Percentiles rank a stretch among this genome's conserved stretches.
These are phyloP conservation scores for Fomitopsis schrenkii DNA, from an alignment of 1,284 basidiomycete species.

Conservation along the genomic window DNA sequence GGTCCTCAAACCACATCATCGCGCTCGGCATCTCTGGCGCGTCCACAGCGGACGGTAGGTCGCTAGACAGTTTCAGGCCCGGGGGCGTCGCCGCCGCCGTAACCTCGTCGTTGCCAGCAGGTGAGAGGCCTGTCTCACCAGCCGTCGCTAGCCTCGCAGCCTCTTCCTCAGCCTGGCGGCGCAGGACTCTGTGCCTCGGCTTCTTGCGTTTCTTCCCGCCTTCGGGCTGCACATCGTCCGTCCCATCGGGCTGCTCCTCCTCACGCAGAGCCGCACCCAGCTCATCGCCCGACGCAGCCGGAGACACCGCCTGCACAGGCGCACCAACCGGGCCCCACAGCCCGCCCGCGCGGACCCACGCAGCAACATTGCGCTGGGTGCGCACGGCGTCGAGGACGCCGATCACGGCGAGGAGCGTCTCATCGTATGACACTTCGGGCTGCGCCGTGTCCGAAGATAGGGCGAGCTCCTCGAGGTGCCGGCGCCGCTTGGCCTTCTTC, in stretches of 20 bases:
- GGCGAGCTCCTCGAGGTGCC: conserved; percentile 15
- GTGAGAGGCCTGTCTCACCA: background rate
- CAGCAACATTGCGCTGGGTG: conserved; percentile 58
- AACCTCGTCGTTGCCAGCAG: conserved; percentile 18
- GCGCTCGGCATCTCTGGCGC: background rate
- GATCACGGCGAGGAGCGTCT: conserved; percentile 64
- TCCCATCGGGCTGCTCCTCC: background rate
- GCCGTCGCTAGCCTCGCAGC: background rate
- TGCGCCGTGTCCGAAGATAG: conserved; percentile 6
- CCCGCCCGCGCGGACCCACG: conserved; percentile 61
- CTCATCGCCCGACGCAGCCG: background rate
- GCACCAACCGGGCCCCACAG: conserved; percentile 34
- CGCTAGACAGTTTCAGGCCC: background rate
- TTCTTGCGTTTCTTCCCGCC: conserved; percentile 12
- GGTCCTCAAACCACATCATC: conserved; percentile 56
- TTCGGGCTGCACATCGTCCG: background rate
- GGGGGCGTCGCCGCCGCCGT: background rate
- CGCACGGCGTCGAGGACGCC: conserved; percentile 64
- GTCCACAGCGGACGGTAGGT: background rate
- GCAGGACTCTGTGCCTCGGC: conserved; percentile 4
- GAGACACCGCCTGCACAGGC: background rate
- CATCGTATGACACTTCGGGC: conserved; percentile 40
- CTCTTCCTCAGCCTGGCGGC: background rate
- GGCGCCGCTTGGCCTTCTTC: conserved; percentile 18
- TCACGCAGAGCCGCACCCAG: background rate